Percentiles rank a stretch among this genome's conserved stretches.
Evolutionary conservation across 2,329 filamentous ascomycete species (phyloP).

Genomic region (Aphanocladium album): DNA sequence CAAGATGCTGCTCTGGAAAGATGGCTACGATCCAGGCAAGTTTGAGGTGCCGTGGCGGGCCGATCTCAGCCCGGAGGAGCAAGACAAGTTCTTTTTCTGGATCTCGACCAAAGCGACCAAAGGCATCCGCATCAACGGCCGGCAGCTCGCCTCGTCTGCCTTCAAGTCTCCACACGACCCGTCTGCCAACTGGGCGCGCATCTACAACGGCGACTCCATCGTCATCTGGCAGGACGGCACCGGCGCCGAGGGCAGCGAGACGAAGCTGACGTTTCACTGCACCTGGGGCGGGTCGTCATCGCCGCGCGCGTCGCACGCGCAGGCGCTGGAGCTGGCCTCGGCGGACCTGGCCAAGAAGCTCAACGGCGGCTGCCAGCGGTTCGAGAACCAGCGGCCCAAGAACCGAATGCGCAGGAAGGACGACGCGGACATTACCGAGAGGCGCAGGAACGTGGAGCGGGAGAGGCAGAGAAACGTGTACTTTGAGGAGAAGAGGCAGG

Average conservation of each 20-base stretch:
- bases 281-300: slow-evolving; percentile 50
- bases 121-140: slow-evolving; percentile 73
- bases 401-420: slow-evolving; percentile 39
- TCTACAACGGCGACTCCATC: slow-evolving; percentile 74
- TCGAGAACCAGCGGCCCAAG: slow-evolving; percentile 32
- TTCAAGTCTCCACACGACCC: slow-evolving; percentile 48
- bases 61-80: slow-evolving; percentile 27
- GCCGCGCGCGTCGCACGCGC: slow-evolving; percentile 28
- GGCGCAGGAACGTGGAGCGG: slow-evolving; percentile 35
- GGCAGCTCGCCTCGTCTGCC: slow-evolving; percentile 55
- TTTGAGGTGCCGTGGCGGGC: slow-evolving; percentile 40
- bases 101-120: slow-evolving; percentile 74
- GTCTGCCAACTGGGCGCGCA: slow-evolving; percentile 58
- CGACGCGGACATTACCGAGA: slow-evolving; percentile 38
- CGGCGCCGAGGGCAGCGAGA: slow-evolving; percentile 34
- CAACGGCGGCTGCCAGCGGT: slow-evolving; percentile 42
- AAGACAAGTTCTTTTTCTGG: slow-evolving; percentile 61
- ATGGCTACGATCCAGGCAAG: slow-evolving; percentile 59
- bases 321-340: slow-evolving; percentile 31
- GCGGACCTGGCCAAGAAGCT: slow-evolving; percentile 38
- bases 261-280: slow-evolving; percentile 48
- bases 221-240: slow-evolving; percentile 56
- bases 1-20: slow-evolving; percentile 69
- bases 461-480: slow-evolving; percentile 45
- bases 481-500: slow-evolving; percentile 45